These are phyloP conservation scores for Colletotrichum incanum DNA, from an alignment of 2,329 filamentous ascomycete species.

Conservation along the genomic window DNA sequence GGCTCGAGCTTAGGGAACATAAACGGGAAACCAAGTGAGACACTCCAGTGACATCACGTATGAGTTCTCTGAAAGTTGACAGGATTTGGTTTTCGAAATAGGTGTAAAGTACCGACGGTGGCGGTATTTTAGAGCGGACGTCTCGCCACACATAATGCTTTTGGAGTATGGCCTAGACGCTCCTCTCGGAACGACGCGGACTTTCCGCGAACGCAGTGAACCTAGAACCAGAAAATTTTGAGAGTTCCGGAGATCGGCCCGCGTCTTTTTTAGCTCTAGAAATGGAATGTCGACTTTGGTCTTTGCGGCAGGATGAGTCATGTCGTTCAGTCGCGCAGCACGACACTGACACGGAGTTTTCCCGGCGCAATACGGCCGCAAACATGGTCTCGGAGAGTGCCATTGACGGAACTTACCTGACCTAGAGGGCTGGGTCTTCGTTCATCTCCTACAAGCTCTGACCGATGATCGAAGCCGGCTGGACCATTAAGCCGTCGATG, in stretches of 20 bases:
- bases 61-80: background rate
- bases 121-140: too few relatives aligned
- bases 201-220: background rate
- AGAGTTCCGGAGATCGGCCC: background rate
- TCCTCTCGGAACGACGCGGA: background rate
- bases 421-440: background rate
- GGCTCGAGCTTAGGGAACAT: background rate
- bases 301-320: conserved; percentile 8
- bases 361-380: conserved; percentile 27
- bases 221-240: too few relatives aligned
- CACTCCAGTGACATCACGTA: background rate
- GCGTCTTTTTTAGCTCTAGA: background rate
- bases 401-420: conserved; percentile 18
- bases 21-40: background rate
- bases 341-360: background rate
- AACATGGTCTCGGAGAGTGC: conserved; percentile 34
- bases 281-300: background rate
- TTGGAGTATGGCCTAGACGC: background rate
- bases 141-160: background rate
- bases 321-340: background rate
- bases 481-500: conserved; percentile 10
- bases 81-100: background rate
- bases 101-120: background rate
- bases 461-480: conserved; percentile 18
- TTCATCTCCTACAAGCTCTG: background rate